A percentile compares a stretch with the other conserved stretches of the same genome.
Conservation (phyloP, 192 early-diverging fungal species). For the Podila clonocystis region DNA sequence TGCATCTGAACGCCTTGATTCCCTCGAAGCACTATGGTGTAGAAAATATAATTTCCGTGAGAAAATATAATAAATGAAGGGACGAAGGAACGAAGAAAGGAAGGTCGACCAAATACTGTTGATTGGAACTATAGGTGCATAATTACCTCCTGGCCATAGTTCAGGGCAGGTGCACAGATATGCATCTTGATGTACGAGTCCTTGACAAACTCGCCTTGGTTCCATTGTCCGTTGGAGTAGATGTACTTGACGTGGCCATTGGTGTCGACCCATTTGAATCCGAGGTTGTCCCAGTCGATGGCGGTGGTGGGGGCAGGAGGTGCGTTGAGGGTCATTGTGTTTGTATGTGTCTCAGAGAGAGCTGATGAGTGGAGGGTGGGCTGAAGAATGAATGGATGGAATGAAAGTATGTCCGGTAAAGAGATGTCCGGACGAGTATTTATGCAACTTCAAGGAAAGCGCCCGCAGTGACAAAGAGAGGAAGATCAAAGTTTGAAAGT, state of each 20-base stretch:
- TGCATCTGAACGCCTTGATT: constrained; percentile 79
- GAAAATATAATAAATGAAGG: neutral
- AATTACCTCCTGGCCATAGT: constrained; percentile 79
- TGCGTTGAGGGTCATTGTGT: constrained; percentile 10
- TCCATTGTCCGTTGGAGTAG: constrained; percentile 70
- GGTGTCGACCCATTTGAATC: constrained; percentile 71
- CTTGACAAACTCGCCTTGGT: constrained; percentile 63
- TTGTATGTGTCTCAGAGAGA: too few relatives aligned
- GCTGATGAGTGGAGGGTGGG: too few relatives aligned
- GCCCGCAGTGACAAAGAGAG: neutral
- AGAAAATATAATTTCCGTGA: neutral
- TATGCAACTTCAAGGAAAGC: too few relatives aligned
- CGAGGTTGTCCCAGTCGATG: constrained; percentile 74
- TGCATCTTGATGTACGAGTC: constrained; percentile 69
- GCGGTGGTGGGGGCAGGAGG: constrained; percentile 48
- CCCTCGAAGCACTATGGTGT: constrained; percentile 76
- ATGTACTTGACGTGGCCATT: constrained; percentile 73
- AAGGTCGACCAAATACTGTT: neutral
- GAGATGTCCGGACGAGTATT: neutral
- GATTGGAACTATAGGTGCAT: neutral
- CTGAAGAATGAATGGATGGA: neutral
- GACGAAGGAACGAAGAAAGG: neutral
- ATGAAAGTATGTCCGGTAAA: too few relatives aligned
- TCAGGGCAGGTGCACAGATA: constrained; percentile 70
- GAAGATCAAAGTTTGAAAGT: neutral